Percentiles rank a stretch among this genome's conserved stretches.
These are phyloP conservation scores for Solanum paucissectum DNA, from an alignment of 257 asterid genomes.

Conservation along the genomic window DNA sequence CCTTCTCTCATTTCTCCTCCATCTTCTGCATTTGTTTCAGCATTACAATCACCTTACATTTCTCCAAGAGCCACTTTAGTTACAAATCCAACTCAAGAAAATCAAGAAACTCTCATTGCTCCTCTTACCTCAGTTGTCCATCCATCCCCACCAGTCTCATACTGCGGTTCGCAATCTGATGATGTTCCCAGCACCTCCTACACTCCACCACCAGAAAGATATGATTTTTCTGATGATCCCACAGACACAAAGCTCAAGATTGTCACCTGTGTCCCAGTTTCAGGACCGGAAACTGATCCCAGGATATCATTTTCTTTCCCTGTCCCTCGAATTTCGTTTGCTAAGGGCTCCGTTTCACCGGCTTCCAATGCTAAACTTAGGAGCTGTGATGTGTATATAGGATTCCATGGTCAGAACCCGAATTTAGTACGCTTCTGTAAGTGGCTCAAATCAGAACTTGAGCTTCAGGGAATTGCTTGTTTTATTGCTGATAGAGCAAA, in stretches of 20 bases:
- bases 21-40: constrained; percentile 89
- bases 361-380: constrained; percentile 67
- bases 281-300: constrained; percentile 38
- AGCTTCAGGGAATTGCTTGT: constrained; percentile 83
- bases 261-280: constrained; percentile 47
- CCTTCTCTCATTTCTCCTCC: constrained; percentile 67
- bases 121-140: constrained; percentile 27
- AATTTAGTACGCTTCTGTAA: constrained; percentile 62
- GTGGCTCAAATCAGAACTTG: constrained; percentile 89
- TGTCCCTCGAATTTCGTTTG: constrained; percentile 70
- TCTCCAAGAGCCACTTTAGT: constrained; percentile 59
- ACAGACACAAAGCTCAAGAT: constrained; percentile 41
- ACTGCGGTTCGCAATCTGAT: constrained; percentile 66
- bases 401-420: constrained; percentile 64
- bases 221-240: constrained; percentile 31
- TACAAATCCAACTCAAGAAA: constrained; percentile 12
- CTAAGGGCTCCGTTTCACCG: constrained; percentile 55
- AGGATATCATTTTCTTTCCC: constrained; percentile 79
- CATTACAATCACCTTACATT: constrained; percentile 77
- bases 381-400: constrained; percentile 84
- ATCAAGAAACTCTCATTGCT: not conserved
- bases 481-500: constrained; percentile 75
- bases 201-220: constrained; percentile 62
- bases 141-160: constrained; percentile 60
- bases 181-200: constrained; percentile 82